phyloP scores from a whole-genome alignment of 228 moss, liverwort and hornwort species.

The Sphagnum magellanicum region DNA sequence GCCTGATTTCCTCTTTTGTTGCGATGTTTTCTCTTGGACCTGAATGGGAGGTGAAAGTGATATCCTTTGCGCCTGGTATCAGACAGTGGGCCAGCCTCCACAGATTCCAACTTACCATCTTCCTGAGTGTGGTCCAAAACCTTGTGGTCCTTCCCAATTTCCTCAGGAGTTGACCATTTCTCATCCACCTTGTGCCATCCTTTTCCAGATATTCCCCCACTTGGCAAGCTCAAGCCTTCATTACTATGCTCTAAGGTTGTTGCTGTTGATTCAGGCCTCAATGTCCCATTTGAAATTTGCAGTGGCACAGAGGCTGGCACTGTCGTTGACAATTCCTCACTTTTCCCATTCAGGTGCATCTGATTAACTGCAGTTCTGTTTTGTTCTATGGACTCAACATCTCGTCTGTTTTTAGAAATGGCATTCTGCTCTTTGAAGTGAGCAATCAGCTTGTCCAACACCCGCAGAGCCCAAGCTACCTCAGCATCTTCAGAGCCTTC shows the following conservation, averaged over 20 bases:
- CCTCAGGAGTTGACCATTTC: not conserved
- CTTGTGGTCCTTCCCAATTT: not conserved
- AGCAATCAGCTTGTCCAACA: constrained; percentile 39
- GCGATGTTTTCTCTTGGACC: constrained; percentile 14
- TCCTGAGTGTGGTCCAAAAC: not conserved
- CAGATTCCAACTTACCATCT: not conserved
- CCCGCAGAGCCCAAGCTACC: constrained; percentile 46
- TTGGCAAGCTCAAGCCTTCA: not conserved
- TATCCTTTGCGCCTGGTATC: constrained; percentile 8
- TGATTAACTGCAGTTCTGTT: constrained; percentile 8
- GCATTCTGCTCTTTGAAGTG: constrained; percentile 26
- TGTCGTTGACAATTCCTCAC: not conserved
- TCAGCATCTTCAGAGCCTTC: constrained; percentile 35
- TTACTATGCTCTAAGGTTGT: constrained; percentile 1
- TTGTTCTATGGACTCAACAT: constrained; percentile 7
- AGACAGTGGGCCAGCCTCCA: not conserved
- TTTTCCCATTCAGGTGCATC: constrained; percentile 3
- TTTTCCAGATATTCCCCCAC: not conserved
- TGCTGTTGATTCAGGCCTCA: not conserved
- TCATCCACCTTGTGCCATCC: not conserved
- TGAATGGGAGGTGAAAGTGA: constrained; percentile 28
- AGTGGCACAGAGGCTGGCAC: not conserved
- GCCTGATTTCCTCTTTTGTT: constrained; percentile 19
- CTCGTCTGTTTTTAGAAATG: constrained; percentile 6
- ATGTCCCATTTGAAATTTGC: not conserved